These are phyloP conservation scores for Diplodia seriata DNA, from an alignment of 2,329 filamentous ascomycete genomes.

Conservation along the genomic window DNA sequence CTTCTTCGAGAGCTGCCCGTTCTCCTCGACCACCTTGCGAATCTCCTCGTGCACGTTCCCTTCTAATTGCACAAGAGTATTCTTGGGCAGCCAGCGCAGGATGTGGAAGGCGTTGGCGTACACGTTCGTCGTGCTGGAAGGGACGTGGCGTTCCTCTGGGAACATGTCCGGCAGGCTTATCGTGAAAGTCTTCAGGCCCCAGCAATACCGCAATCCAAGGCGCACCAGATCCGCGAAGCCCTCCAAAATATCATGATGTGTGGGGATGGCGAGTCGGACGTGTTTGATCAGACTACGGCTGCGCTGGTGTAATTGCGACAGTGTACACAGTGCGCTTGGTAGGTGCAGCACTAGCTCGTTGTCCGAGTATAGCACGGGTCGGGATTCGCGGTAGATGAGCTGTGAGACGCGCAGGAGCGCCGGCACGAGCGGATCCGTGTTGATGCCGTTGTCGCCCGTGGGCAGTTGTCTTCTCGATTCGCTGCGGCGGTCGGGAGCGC, in stretches of 20 bases:
- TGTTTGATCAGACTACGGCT: slow-evolving; percentile 53
- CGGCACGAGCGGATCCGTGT: slow-evolving; percentile 47
- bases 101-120: slow-evolving; percentile 58
- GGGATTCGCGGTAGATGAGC: slow-evolving; percentile 51
- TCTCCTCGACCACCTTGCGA: slow-evolving; percentile 51
- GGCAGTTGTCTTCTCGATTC: slow-evolving; percentile 35
- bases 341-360: slow-evolving; percentile 52
- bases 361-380: slow-evolving; percentile 49
- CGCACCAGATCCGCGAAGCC: slow-evolving; percentile 55
- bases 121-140: slow-evolving; percentile 48
- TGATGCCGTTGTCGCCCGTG: slow-evolving; percentile 14
- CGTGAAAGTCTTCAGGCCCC: slow-evolving; percentile 52
- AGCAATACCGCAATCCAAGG: slow-evolving; percentile 55
- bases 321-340: slow-evolving; percentile 47
- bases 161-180: slow-evolving; percentile 48
- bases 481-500: not conserved
- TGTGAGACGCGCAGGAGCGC: slow-evolving; percentile 50
- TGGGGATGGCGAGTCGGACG: slow-evolving; percentile 53
- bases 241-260: slow-evolving; percentile 56
- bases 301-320: slow-evolving; percentile 52
- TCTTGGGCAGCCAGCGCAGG: slow-evolving; percentile 53
- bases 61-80: slow-evolving; percentile 51
- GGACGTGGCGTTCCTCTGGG: slow-evolving; percentile 39
- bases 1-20: slow-evolving; percentile 49
- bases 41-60: slow-evolving; percentile 51